Conservation (phyloP, 139 green algal genomes). For the Chlamydomonas applanata region DNA sequence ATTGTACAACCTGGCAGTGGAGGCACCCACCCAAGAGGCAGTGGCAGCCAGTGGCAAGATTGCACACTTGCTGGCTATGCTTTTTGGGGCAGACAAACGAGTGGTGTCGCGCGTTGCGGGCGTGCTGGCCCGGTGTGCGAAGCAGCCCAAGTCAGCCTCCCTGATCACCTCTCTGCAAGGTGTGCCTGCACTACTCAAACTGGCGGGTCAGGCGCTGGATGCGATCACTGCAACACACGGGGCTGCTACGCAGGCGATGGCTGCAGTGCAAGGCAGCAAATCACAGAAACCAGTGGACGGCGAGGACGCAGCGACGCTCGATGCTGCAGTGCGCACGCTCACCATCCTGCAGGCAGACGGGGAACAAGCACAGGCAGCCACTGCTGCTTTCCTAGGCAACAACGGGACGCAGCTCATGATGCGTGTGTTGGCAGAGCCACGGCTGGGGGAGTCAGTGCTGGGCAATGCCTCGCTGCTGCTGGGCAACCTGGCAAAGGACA, state of each 20-base stretch:
- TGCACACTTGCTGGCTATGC: not conserved
- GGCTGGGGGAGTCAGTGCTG: constrained; percentile 23
- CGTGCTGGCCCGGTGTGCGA: constrained; percentile 7
- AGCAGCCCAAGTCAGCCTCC: not conserved
- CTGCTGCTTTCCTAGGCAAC: not conserved
- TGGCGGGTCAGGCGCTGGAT: not conserved
- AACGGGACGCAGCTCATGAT: constrained; percentile 17
- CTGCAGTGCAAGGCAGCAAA: not conserved
- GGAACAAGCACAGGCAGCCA: not conserved
- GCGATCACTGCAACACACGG: not conserved
- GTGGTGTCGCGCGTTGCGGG: not conserved
- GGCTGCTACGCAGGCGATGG: not conserved
- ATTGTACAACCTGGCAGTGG: constrained; percentile 45
- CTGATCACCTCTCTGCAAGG: not conserved
- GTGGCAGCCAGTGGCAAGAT: constrained; percentile 4
- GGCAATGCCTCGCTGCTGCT: constrained; percentile 48
- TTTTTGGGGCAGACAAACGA: not conserved
- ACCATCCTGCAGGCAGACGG: constrained; percentile 21
- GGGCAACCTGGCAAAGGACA: constrained; percentile 23
- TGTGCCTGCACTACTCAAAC: not conserved
- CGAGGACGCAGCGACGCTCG: constrained; percentile 8
- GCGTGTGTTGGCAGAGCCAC: not conserved
- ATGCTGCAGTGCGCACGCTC: constrained; percentile 26
- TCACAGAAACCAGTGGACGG: not conserved
- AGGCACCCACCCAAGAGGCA: constrained; percentile 27